These are phyloP conservation scores for Rugonectria rugulosa DNA, from an alignment of 2,329 filamentous ascomycete genomes.

Conservation along the genomic window DNA sequence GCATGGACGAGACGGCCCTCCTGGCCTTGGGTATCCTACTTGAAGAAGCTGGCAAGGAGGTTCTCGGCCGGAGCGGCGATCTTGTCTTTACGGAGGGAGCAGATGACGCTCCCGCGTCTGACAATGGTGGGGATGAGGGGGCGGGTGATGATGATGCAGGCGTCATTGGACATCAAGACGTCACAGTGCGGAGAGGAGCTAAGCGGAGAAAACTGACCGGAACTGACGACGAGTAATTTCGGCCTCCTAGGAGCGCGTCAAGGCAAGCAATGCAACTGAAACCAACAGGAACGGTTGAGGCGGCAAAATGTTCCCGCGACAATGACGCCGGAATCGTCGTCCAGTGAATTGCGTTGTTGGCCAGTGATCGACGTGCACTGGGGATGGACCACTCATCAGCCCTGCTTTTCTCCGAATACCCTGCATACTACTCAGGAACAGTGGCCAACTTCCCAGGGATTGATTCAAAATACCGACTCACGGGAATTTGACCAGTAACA, in stretches of 20 bases:
- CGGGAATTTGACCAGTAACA: not conserved
- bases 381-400: conserved; percentile 13
- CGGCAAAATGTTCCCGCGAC: not conserved
- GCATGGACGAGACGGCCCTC: conserved; percentile 81
- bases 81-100: conserved; percentile 73
- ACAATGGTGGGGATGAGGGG: conserved; percentile 25
- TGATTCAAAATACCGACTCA: not conserved
- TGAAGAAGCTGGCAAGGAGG: conserved; percentile 71
- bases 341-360: conserved; percentile 18
- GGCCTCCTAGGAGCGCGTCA: not conserved
- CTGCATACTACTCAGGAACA: not conserved
- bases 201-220: conserved; percentile 45
- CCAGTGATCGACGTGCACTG: conserved; percentile 19
- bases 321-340: conserved; percentile 1
- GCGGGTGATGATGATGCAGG: conserved; percentile 28
- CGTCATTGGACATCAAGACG: conserved; percentile 35
- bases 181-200: conserved; percentile 32
- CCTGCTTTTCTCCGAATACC: conserved; percentile 12
- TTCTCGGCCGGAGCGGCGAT: conserved; percentile 71
- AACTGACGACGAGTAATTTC: conserved; percentile 26
- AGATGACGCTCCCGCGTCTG: conserved; percentile 20
- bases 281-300: conserved; percentile 1
- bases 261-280: conserved; percentile 9
- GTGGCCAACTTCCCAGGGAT: not conserved
- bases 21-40: conserved; percentile 78